phyloP scores from a whole-genome alignment of 768 basidiomycete genomes.

The Termitomyces sp. region DNA sequence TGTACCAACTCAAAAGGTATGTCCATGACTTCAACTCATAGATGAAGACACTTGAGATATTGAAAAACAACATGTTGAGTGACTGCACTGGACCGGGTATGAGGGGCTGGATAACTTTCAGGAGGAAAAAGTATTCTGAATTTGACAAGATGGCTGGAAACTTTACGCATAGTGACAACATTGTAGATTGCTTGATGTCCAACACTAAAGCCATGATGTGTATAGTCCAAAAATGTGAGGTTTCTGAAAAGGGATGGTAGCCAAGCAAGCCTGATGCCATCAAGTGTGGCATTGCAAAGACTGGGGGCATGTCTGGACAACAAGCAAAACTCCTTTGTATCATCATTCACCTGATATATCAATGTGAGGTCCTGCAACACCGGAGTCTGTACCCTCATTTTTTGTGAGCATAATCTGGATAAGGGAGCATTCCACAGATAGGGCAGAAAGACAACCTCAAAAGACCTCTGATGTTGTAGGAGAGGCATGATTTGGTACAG shows the following conservation, averaged over 20 bases:
- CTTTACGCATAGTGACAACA: slow-evolving; percentile 49
- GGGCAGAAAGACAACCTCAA: slow-evolving; percentile 55
- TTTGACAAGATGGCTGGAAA: slow-evolving; percentile 47
- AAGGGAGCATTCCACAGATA: slow-evolving; percentile 67
- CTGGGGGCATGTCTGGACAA: slow-evolving; percentile 59
- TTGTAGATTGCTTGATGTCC: slow-evolving; percentile 54
- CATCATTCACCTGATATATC: slow-evolving; percentile 60
- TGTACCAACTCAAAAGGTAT: slow-evolving; percentile 57
- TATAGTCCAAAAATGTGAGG: slow-evolving; percentile 62
- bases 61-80: slow-evolving; percentile 36
- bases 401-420: slow-evolving; percentile 42
- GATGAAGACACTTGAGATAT: slow-evolving; percentile 38
- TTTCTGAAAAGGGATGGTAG: slow-evolving; percentile 56
- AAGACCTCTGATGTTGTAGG: slow-evolving; percentile 55
- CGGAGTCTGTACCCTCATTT: slow-evolving; percentile 28
- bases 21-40: slow-evolving; percentile 47
- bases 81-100: slow-evolving; percentile 21
- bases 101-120: slow-evolving; percentile 19
- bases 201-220: slow-evolving; percentile 62
- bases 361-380: slow-evolving; percentile 51
- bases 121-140: slow-evolving; percentile 52
- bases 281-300: slow-evolving; percentile 49
- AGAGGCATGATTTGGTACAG: slow-evolving; percentile 53
- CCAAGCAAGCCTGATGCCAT: slow-evolving; percentile 63
- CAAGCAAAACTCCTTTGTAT: slow-evolving; percentile 56